Conservation (phyloP, 2,329 filamentous ascomycete genomes). For the Xylaria sp. region DNA sequence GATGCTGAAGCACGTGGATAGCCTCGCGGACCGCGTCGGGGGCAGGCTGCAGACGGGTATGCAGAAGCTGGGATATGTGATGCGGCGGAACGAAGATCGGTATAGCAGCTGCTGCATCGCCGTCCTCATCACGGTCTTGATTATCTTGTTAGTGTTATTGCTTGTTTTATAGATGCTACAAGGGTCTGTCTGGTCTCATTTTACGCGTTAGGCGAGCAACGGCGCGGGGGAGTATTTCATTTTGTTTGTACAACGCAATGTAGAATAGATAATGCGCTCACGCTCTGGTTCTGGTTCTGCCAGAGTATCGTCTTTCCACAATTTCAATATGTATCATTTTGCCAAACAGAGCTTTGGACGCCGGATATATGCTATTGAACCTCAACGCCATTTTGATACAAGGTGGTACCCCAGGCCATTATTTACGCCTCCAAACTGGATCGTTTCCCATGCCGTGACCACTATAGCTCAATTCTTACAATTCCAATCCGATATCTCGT, state of each 20-base stretch:
- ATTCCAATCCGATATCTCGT: constrained; percentile 60
- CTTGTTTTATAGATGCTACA: constrained; percentile 62
- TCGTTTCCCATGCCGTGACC: constrained; percentile 9
- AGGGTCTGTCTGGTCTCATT: constrained; percentile 10
- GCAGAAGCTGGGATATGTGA: constrained; percentile 85
- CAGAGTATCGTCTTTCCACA: constrained; percentile 15
- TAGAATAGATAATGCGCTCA: constrained; percentile 9
- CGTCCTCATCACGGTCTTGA: constrained; percentile 86
- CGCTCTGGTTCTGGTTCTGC: neutral
- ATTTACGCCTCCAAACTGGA: constrained; percentile 33
- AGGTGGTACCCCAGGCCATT: constrained; percentile 23
- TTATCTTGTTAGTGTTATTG: constrained; percentile 85
- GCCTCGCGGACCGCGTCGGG: constrained; percentile 85
- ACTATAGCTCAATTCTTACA: constrained; percentile 46
- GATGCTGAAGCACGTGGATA: constrained; percentile 87
- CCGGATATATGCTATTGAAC: constrained; percentile 41
- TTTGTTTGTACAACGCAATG: constrained; percentile 16
- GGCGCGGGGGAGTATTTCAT: constrained; percentile 24
- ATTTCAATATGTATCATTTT: constrained; percentile 23
- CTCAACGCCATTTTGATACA: constrained; percentile 37
- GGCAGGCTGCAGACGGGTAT: constrained; percentile 87
- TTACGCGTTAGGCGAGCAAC: constrained; percentile 21
- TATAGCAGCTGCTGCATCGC: constrained; percentile 91
- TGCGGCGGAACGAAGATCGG: constrained; percentile 89
- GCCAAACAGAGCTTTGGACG: constrained; percentile 37